Percentiles rank a stretch among this genome's conserved stretches.
Evolutionary conservation across 2,329 filamentous ascomycete genomes (phyloP).

Genomic region (Calonectria montana): DNA sequence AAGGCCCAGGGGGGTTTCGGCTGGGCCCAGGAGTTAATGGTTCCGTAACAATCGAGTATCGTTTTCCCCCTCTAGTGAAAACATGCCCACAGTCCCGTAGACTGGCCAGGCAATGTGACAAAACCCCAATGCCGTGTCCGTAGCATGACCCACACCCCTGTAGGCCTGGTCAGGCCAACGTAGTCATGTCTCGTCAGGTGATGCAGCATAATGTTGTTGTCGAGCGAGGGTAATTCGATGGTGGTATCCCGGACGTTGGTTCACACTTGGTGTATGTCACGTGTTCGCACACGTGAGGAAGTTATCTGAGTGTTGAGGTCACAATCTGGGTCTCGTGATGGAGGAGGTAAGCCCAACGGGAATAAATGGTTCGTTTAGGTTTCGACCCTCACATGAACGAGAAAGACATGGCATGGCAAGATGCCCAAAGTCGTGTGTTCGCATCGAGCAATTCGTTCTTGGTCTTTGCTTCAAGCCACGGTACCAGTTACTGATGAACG

Average conservation of each 20-base stretch:
- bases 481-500: slow-evolving; percentile 9
- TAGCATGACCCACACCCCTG: slow-evolving; percentile 35
- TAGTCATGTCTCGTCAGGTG: slow-evolving; percentile 35
- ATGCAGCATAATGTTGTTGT: slow-evolving; percentile 31
- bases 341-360: background rate
- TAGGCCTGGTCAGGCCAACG: slow-evolving; percentile 20
- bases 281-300: slow-evolving; percentile 27
- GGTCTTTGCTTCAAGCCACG: slow-evolving; percentile 25
- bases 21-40: slow-evolving; percentile 38
- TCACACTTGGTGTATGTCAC: slow-evolving; percentile 32
- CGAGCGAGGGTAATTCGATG: slow-evolving; percentile 18
- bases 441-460: background rate
- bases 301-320: background rate
- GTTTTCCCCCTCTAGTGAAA: slow-evolving; percentile 33
- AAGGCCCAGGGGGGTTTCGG: slow-evolving; percentile 33
- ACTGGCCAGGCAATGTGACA: slow-evolving; percentile 37
- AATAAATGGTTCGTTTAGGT: background rate
- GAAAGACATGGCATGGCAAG: background rate
- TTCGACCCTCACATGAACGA: background rate
- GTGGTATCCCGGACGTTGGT: slow-evolving; percentile 31
- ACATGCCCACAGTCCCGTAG: slow-evolving; percentile 19
- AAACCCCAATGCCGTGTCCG: slow-evolving; percentile 42
- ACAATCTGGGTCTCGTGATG: slow-evolving; percentile 10
- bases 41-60: slow-evolving; percentile 41
- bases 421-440: background rate